These are phyloP conservation scores for Aspergillus ostianus DNA, from an alignment of 495 filamentous ascomycete genomes.

Conservation along the genomic window DNA sequence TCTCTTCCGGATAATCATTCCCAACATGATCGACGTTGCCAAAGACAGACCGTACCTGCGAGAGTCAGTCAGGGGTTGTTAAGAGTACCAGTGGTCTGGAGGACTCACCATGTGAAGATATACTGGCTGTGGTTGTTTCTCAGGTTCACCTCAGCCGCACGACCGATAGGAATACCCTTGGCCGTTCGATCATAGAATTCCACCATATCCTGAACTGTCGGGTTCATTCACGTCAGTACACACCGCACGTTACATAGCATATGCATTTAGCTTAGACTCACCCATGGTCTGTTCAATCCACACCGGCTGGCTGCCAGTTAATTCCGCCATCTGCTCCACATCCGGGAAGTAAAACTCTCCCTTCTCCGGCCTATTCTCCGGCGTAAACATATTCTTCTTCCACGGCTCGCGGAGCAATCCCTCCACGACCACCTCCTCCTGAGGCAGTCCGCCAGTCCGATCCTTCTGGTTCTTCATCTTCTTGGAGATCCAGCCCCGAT, in stretches of 20 bases:
- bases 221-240: conserved; percentile 18
- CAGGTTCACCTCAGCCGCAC: conserved; percentile 86
- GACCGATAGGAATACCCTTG: conserved; percentile 90
- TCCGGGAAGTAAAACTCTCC: conserved; percentile 94
- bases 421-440: conserved; percentile 70
- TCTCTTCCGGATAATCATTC: conserved; percentile 85
- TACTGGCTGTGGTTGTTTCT: conserved; percentile 97
- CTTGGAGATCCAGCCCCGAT: conserved; percentile 86
- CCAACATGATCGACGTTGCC: conserved; percentile 92
- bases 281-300: conserved; percentile 98
- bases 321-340: conserved; percentile 84
- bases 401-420: conserved; percentile 85
- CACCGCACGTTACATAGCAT: conserved; percentile 1
- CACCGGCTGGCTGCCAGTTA: conserved; percentile 80
- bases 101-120: conserved; percentile 90
- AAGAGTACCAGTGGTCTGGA: background rate
- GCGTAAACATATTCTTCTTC: conserved; percentile 97
- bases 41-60: conserved; percentile 81
- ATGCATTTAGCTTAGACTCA: conserved; percentile 32
- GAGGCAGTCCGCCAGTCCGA: conserved; percentile 57
- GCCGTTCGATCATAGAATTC: conserved; percentile 65
- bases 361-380: conserved; percentile 76
- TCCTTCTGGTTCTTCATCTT: conserved; percentile 61
- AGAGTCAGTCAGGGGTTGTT: conserved; percentile 20
- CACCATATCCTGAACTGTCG: conserved; percentile 71